Base-by-base conservation (phyloP, 2,329 filamentous ascomycete genomes). In the Colletotrichum melonis region DNA sequence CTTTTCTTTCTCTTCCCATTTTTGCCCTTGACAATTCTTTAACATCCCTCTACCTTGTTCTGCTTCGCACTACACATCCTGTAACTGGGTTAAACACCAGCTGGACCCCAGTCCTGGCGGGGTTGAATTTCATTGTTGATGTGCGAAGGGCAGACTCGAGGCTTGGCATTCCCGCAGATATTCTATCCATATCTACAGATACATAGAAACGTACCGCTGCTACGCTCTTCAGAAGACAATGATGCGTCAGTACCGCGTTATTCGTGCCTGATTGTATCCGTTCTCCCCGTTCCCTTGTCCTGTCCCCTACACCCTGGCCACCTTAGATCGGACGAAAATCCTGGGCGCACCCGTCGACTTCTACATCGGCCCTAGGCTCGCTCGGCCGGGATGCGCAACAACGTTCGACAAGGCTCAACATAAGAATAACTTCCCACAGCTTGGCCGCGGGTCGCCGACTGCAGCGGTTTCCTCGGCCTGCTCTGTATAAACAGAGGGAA, bases 371-470 rank as follows among this genome's bases (percentile, higher is more conserved):
- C 28, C 26, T 65, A 62, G 66, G 42, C 57, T 62, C 46, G 49
- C 60, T 46, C 32, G 26, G 60, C 67, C n/a, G 35, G 35, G 46
- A 38, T 35, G 60, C 35, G 32, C 30, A 65, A 55, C 55, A 60
- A 38, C 56, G 35, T 71, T 70, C 49, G 49, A 65, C 71, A 55
- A 71, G 71, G 67, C 71, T 73, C 60, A 66, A 62, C 35, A 70
- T 56, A 30, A 66, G 59, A 66, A 62, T 57, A 66, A 65, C 52
- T 16, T 65, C 55, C 46, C 55, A 28, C 46, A 19, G 22, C 67
- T 26, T 54, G 42, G 35, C 56, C 49, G 46, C 42, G 12, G n/a
- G n/a, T 55, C 55, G 22, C n/a, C 30, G 12, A 52, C 32, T 46
- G 28, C 16, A 22, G 28, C 16, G 32, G 57, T 55, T 26, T 57